Base-by-base conservation (phyloP, 352 stramenopile genomes). In the Plasmopara viticola region DNA sequence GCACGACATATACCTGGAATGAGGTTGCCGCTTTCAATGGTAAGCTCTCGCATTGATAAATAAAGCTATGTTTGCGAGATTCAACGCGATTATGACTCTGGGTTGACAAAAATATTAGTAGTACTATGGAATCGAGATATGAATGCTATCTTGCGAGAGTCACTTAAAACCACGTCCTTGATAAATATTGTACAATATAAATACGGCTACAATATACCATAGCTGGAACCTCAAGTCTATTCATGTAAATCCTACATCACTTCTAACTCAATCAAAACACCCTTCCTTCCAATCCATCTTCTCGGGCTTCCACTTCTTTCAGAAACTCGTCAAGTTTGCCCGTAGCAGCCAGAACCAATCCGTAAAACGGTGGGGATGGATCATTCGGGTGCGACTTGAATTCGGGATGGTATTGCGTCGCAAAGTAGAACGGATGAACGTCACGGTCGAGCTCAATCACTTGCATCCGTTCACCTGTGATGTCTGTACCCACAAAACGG, bases 361-460 rank as follows among this genome's bases (percentile, higher is more conserved):
- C 97, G 61, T 97, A 72, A 79, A 99, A 99, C 29, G 96, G 96
- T 49, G 97, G 97, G 57, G 92, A 98, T 12, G 97, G 97, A 45
- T 91, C 83, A 45, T 95, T 86, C 51, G 97, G 97, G 55, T 97
- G 78, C 45, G 86, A 97, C 74, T 98, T 97, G 74, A 99, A 98
- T 75, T 99, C 97, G 18, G 97, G 97, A 82, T 99, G 97, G 75
- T 98, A 99, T 80, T 99, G 97, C 58, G 86, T 94, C 18, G 94
- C 97, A 44, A 99, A 97, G 82, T 98, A 99, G 79, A 98, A 99
- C 30, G 97, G 97, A 79, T 99, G 97, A 43, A 87, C 69, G 37
- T 95, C 78, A 44, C 81, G 78, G 51, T 95, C 85, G 17, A 99
- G 78, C 71, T 99, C 97, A 15, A 98, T 78, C 48, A 99, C 95